A percentile compares a stretch with the other conserved stretches of the same genome.
These are phyloP conservation scores for Colletotrichum lindemuthianum DNA, from an alignment of 2,329 filamentous ascomycete genomes.

Conservation along the genomic window DNA sequence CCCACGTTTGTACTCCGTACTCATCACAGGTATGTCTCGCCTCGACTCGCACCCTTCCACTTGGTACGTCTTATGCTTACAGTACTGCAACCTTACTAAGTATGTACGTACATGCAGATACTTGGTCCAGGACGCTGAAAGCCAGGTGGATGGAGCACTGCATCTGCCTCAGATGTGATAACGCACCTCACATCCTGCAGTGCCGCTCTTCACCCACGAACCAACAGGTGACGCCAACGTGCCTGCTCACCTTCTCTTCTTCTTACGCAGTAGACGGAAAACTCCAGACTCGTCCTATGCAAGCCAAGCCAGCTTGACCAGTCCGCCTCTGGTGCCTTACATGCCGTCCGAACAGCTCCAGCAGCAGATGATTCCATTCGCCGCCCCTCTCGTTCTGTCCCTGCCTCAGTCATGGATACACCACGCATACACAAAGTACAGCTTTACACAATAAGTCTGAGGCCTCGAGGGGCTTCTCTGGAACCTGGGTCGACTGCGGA, in stretches of 20 bases:
- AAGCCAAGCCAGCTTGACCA: too few relatives aligned
- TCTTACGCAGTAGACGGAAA: not conserved
- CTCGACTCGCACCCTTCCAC: too few relatives aligned
- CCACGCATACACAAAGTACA: too few relatives aligned
- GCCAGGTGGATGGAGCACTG: not conserved
- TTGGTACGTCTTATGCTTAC: too few relatives aligned
- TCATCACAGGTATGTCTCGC: too few relatives aligned
- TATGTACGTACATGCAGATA: not conserved
- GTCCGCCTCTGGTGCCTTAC: constrained; percentile 2
- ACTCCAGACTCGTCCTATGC: too few relatives aligned
- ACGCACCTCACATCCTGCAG: constrained; percentile 24
- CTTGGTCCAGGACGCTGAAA: too few relatives aligned
- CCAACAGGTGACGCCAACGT: constrained; percentile 18
- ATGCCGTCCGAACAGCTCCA: constrained; percentile 9
- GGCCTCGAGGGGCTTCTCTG: constrained; percentile 10
- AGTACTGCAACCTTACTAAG: not conserved
- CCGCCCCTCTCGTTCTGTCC: constrained; percentile 18
- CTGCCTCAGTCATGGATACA: too few relatives aligned
- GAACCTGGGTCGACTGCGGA: constrained; percentile 2
- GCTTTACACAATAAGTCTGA: not conserved
- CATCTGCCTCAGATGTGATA: constrained; percentile 31
- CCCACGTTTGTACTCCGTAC: too few relatives aligned
- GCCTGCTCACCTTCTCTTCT: not conserved
- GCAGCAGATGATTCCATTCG: not conserved
- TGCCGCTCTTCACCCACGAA: constrained; percentile 24